Evolutionary conservation across 1,284 basidiomycete species (phyloP), one percentile per base, ranked within the genome.

Genomic region (Tetrapyrgos nigripes): DNA sequence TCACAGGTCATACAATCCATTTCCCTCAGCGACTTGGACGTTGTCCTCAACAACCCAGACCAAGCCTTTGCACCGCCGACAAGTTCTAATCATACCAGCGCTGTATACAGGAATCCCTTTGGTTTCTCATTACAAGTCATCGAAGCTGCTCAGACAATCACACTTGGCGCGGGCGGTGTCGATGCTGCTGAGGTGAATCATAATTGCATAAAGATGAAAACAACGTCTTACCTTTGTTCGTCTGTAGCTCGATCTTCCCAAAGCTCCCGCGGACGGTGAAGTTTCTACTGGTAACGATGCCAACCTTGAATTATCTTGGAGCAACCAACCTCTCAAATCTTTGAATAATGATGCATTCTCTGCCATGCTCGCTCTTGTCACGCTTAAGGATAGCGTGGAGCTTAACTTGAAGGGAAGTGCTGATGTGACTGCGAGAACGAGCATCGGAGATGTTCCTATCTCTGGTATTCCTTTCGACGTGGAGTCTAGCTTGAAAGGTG

Each of bases 31-130:
- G 89, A 92, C 70, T 75, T 93, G 43, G 78, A 77, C 27, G 72
- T 91, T 27, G 79, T 74, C 1, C 77, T 91, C 72, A 75, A 80
- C 21, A 79, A 76, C 5, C 76, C 79, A 49, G 77, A 79, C 50
- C 76, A 89, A 66, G 77, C 83, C 0, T 89, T 84, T 63, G 80
- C 83, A 3, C 87, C 88, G 0, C 72, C 80, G n/a, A 75, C 86
- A 0, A 82, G 83, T 64, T 90, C 88, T 24, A 78, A 84, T 57
- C 74, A 79, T 57, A 89, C 88, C 1, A 63, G 88, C 3, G 91
- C 89, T 14, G 76, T 80, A 60, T 91, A 89, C 69, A 84, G 84
- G 72, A 93, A 92, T 72, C 91, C 91, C 1, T 92, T 93, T 72
- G 87, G 85, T 10, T 93, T 93, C 75, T 84, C 84, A 21, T 70